phyloP scores from a whole-genome alignment of 1,284 basidiomycete genomes.

The Sporisorium reilianum region DNA sequence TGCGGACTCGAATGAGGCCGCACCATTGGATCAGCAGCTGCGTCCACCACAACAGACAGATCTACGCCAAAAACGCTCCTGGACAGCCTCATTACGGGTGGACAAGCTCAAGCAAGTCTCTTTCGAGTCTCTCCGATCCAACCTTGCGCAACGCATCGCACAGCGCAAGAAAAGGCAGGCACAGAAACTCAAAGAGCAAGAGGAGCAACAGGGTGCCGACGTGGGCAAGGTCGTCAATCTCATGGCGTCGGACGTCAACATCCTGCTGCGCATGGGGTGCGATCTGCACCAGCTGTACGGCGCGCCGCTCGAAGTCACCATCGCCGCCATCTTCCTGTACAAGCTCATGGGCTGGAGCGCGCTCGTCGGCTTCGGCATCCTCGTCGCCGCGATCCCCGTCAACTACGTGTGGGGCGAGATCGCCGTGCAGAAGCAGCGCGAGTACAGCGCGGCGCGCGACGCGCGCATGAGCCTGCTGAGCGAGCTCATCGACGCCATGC shows the following conservation, averaged over 20 bases:
- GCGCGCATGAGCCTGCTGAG: slow-evolving; percentile 86
- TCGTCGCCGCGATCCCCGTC: slow-evolving; percentile 80
- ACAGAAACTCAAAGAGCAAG: slow-evolving; percentile 21
- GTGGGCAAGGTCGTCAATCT: slow-evolving; percentile 72
- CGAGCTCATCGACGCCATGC: slow-evolving; percentile 78
- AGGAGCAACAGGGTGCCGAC: slow-evolving; percentile 67
- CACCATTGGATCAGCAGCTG: slow-evolving; percentile 1
- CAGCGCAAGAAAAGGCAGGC: slow-evolving; percentile 9
- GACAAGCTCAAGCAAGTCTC: slow-evolving; percentile 23
- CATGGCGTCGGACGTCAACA: slow-evolving; percentile 70
- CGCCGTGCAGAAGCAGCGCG: slow-evolving; percentile 80
- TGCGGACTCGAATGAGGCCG: background rate
- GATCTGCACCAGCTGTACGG: slow-evolving; percentile 73
- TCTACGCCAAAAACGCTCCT: slow-evolving; percentile 13
- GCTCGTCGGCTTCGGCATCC: slow-evolving; percentile 84
- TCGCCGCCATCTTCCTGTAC: slow-evolving; percentile 72
- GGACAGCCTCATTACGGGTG: slow-evolving; percentile 10
- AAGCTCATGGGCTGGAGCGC: slow-evolving; percentile 85
- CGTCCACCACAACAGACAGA: background rate
- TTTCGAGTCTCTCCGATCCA: slow-evolving; percentile 25
- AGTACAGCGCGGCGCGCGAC: slow-evolving; percentile 79
- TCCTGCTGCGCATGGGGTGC: slow-evolving; percentile 70
- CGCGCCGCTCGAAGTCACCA: slow-evolving; percentile 83
- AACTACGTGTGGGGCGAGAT: slow-evolving; percentile 78
- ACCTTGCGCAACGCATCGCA: slow-evolving; percentile 3